phyloP scores from a whole-genome alignment of 164 flowering plant genomes.

The Amborella trichopoda region DNA sequence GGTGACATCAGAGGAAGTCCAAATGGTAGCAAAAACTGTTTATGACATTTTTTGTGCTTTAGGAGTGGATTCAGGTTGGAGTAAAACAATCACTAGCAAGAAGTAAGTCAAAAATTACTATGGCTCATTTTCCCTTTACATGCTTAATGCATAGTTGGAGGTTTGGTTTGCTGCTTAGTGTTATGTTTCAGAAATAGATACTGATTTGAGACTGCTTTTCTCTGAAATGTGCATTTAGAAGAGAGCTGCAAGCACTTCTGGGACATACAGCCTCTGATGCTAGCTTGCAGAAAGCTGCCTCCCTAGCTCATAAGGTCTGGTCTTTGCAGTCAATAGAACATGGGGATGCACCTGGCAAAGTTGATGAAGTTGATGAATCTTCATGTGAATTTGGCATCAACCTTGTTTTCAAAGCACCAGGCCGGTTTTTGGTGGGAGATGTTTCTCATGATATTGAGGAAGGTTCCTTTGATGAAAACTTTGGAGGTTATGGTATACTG shows the following conservation, averaged over 20 bases:
- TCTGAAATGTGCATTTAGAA: constrained; percentile 23
- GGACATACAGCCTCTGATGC: constrained; percentile 43
- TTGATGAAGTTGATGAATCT: constrained; percentile 18
- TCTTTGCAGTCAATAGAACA: constrained; percentile 33
- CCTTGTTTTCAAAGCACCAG: constrained; percentile 54
- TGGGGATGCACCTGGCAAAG: constrained; percentile 9
- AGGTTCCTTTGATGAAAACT: constrained; percentile 23
- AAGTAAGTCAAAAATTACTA: constrained; percentile 31
- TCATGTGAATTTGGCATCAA: constrained; percentile 67
- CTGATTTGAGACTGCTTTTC: neutral
- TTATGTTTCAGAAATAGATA: neutral
- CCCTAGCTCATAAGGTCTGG: constrained; percentile 36
- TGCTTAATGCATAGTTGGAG: neutral
- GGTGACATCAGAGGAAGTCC: constrained; percentile 61
- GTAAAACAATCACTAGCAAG: constrained; percentile 23
- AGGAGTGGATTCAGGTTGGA: constrained; percentile 17
- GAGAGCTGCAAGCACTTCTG: constrained; percentile 47
- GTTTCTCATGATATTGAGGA: constrained; percentile 42
- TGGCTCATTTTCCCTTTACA: neutral
- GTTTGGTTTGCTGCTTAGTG: neutral
- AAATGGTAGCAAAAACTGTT: constrained; percentile 46
- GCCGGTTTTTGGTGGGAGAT: constrained; percentile 72
- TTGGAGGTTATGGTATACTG: too few species aligned
- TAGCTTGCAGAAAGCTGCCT: constrained; percentile 37
- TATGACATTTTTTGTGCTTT: constrained; percentile 37